Base-by-base conservation (phyloP, 1,284 basidiomycete species). In the Trichosporon coremiiforme region DNA sequence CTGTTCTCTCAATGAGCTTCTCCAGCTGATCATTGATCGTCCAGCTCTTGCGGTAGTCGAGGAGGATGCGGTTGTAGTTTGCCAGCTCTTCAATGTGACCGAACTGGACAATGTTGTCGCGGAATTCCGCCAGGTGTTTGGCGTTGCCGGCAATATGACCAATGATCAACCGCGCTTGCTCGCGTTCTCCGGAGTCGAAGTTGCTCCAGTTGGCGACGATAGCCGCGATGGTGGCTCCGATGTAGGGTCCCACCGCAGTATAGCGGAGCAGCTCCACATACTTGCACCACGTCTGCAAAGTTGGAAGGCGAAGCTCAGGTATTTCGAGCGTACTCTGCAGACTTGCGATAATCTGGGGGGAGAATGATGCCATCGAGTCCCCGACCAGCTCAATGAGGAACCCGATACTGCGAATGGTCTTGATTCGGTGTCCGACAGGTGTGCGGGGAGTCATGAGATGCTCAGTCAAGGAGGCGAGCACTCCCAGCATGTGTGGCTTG, bases 291-390 rank as follows among this genome's bases (percentile, higher is more conserved):
- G 90, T 93, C 50, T 88, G 85, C 2, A 99, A 86, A 0, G 94
- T 92, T 3, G 90, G 89, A 69, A 91, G 88, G 0, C 92, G 88
- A 4, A 99, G 86, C 68, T 91, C 90, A 0, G 88, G 87, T 1
- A 81, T 75, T 53, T 86, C 85, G 7, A 98, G 86, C 80, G 91
- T 93, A n/a, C 92, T 94, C 83, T 98, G 96, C 57, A 99, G 87
- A n/a, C 92, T 94, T 0, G 96, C 94, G 90, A 99, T 94, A 75
- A 99, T 90, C 94, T 97, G 75, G 9, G 93, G 92, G 1, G 92
- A 90, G 69, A 94, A 90, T 65, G 87, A 88, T 45, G 86, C 87
- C 75, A 94, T 90, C 0, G 87, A 85, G 10, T 89, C 83, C 0
- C 93, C 95, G 64, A 97, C 89, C 25, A 89, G 86, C 25, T 84